Evolutionary conservation across 208 protist species (phyloP), one percentile per base, ranked within the genome.

Genomic region (Trypanosoma platydactyli): DNA sequence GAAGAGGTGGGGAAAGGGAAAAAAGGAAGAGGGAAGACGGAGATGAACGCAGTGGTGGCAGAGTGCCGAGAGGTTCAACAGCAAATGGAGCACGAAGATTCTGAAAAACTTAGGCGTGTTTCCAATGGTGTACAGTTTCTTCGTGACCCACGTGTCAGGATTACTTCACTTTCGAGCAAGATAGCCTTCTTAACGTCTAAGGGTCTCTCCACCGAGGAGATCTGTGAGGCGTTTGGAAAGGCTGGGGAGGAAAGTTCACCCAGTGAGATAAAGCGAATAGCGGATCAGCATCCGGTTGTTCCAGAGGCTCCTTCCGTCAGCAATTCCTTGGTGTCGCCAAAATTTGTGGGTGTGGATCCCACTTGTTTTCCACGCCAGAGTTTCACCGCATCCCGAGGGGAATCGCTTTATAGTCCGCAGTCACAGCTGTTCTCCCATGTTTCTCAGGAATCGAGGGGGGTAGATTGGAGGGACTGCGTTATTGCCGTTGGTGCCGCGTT

Each of bases 141-240:
- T 51, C 66, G 76, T 12, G 81, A 96, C 63, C 67, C 81, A 25
- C 79, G 79, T 20, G 86, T 93, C 50, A 62, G 51, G 63, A 38
- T 40, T 7, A 79, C 84, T n/a, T 72, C 87, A 15, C 18, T 79
- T 13, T 70, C 84, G 20, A 76, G 73, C 25, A 86, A 91, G 61
- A 83, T 96, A 51, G 64, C 54, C 3, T 96, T 96, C 64, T 74
- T 96, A 16, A 88, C 80, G 48, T 74, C 73, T 5, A 94, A 94
- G 68, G 83, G 82, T 25, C 62, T 96, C 13, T 76, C 82, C 2
- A 46, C 73, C 13, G 76, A 75, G n/a, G 81, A 94, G 56, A 88
- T 96, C 24, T 51, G 56, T 42, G 71, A 82, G 57, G 86, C 86
- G 16, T 90, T 94, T 72, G 27, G 52, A 7, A 79, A 86, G 58